Evolutionary conservation across 1,284 basidiomycete species (phyloP).

Genomic region (Athelia psychrophila): DNA sequence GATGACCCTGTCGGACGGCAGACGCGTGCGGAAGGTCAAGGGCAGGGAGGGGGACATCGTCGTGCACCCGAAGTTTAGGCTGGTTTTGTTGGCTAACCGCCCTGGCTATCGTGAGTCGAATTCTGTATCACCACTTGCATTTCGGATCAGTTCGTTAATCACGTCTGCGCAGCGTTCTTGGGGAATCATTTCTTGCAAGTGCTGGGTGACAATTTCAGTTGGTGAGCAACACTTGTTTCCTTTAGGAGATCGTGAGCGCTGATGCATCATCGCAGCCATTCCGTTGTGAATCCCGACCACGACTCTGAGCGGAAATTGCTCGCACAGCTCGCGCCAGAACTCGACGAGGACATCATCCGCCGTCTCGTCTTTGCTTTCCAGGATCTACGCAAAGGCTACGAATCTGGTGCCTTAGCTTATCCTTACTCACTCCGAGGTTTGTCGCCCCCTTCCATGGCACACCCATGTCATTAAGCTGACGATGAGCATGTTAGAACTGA

Average conservation of each 20-base stretch:
- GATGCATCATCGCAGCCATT: no score
- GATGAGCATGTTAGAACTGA: conserved; percentile 45
- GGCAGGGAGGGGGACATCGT: conserved; percentile 52
- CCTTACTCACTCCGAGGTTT: conserved; percentile 64
- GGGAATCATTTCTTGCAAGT: conserved; percentile 72
- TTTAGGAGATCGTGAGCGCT: no score
- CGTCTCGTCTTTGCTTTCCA: conserved; percentile 63
- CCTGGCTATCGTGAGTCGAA: conserved; percentile 67
- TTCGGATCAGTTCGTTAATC: background rate
- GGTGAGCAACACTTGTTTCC: conserved; percentile 10
- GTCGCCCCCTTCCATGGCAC: conserved; percentile 2
- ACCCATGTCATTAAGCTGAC: background rate
- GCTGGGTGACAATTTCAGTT: conserved; percentile 64
- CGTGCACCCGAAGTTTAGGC: conserved; percentile 60
- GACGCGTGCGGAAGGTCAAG: conserved; percentile 44
- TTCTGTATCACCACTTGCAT: background rate
- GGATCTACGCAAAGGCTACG: conserved; percentile 55
- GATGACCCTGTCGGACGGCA: conserved; percentile 58
- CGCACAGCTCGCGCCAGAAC: conserved; percentile 57
- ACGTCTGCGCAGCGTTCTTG: conserved; percentile 48
- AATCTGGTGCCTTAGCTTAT: conserved; percentile 53
- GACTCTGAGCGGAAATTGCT: conserved; percentile 56
- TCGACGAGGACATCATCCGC: conserved; percentile 48
- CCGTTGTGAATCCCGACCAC: conserved; percentile 63
- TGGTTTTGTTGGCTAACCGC: conserved; percentile 62